These are phyloP conservation scores for Wickerhamomyces silvicola DNA, from an alignment of 805 yeast genomes.

Conservation along the genomic window DNA sequence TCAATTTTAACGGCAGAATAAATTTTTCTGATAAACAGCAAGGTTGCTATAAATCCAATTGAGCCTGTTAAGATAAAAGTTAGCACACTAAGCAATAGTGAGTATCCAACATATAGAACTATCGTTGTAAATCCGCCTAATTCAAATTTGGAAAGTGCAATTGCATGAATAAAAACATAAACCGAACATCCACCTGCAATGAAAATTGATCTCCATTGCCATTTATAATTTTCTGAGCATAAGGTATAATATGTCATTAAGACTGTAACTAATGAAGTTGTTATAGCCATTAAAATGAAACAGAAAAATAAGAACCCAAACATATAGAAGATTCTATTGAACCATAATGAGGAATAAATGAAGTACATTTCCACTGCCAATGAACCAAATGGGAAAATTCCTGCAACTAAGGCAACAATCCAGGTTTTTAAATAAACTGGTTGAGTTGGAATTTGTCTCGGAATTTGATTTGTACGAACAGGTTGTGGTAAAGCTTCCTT, in stretches of 20 bases:
- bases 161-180: constrained; percentile 80
- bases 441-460: constrained; percentile 91
- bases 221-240: constrained; percentile 86
- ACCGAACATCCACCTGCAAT: constrained; percentile 85
- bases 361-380: constrained; percentile 93
- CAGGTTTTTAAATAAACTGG: constrained; percentile 72
- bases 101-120: constrained; percentile 78
- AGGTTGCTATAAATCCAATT: constrained; percentile 71
- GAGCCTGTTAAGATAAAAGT: constrained; percentile 84
- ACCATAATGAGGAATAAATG: constrained; percentile 88
- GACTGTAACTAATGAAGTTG: constrained; percentile 75
- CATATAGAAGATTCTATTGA: constrained; percentile 90
- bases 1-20: constrained; percentile 86
- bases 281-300: constrained; percentile 70
- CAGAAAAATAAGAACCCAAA: constrained; percentile 94
- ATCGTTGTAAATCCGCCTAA: constrained; percentile 71
- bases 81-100: constrained; percentile 59
- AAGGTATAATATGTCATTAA: constrained; percentile 77
- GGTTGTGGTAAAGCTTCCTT: constrained; percentile 56
- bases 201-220: constrained; percentile 94
- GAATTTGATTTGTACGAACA: constrained; percentile 89
- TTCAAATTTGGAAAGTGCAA: constrained; percentile 62
- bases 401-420: constrained; percentile 69
- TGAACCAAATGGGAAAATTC: constrained; percentile 91
- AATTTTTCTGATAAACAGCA: constrained; percentile 70